These are phyloP conservation scores for Cadophora sp. DNA, from an alignment of 2,329 filamentous ascomycete genomes.

Conservation along the genomic window DNA sequence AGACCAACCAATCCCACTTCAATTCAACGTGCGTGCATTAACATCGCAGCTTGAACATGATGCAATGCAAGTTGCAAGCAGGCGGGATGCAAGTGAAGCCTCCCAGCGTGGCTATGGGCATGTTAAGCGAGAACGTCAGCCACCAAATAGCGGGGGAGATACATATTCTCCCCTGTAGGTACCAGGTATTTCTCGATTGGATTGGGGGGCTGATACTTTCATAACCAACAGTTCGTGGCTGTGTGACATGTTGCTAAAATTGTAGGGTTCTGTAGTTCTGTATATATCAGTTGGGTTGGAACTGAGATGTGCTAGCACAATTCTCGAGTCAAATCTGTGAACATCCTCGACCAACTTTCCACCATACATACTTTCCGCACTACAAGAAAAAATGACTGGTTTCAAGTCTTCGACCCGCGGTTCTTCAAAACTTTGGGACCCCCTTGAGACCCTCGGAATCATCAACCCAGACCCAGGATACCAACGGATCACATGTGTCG, in stretches of 20 bases:
- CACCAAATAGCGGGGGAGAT: background rate
- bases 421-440: constrained; percentile 31
- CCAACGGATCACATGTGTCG: constrained; percentile 28
- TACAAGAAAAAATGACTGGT: constrained; percentile 11
- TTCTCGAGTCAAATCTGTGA: background rate
- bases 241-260: background rate
- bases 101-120: constrained; percentile 16
- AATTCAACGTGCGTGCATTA: background rate
- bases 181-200: constrained; percentile 2
- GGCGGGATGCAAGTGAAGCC: constrained; percentile 11
- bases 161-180: background rate
- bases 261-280: background rate
- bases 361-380: background rate
- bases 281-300: background rate
- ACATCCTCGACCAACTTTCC: constrained; percentile 3
- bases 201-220: background rate
- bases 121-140: constrained; percentile 12
- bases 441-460: constrained; percentile 28
- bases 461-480: constrained; percentile 29
- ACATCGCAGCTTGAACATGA: background rate
- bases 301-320: background rate
- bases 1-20: background rate
- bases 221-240: constrained; percentile 9
- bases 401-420: constrained; percentile 13
- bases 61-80: constrained; percentile 17